phyloP scores from a whole-genome alignment of 176 grass and related monocot genomes.

The Carex parvula region DNA sequence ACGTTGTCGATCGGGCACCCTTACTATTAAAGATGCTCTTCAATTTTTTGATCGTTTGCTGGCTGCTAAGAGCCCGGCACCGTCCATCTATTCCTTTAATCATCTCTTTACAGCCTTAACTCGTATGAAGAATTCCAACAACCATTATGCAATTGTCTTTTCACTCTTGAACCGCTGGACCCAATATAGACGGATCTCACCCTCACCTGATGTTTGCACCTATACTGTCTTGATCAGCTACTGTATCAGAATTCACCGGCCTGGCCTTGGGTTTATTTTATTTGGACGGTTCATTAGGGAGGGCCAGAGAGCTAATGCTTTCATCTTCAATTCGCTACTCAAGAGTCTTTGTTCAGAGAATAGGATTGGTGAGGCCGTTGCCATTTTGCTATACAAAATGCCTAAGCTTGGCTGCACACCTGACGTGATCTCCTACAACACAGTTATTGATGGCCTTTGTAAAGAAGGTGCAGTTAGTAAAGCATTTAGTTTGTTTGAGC shows the following conservation, averaged over 20 bases:
- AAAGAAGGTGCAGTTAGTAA: too few relatives aligned
- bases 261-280: too few relatives aligned
- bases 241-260: not conserved
- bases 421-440: too few relatives aligned
- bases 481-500: too few relatives aligned
- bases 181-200: not conserved
- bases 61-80: not conserved
- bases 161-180: conserved; percentile 4
- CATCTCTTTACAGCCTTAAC: not conserved
- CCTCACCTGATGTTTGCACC: not conserved
- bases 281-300: too few relatives aligned
- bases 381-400: too few relatives aligned
- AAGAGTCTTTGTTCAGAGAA: not conserved
- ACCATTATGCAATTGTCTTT: not conserved
- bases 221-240: conserved; percentile 21
- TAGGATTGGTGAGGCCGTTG: not conserved
- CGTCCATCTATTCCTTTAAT: not conserved
- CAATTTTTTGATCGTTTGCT: too few relatives aligned
- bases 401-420: too few relatives aligned
- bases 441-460: too few relatives aligned
- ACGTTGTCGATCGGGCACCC: too few relatives aligned
- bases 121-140: not conserved
- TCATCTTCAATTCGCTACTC: not conserved
- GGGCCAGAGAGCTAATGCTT: too few relatives aligned
- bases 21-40: too few relatives aligned